These are phyloP conservation scores for Crithidia bombi DNA, from an alignment of 208 protist species.

Conservation along the genomic window DNA sequence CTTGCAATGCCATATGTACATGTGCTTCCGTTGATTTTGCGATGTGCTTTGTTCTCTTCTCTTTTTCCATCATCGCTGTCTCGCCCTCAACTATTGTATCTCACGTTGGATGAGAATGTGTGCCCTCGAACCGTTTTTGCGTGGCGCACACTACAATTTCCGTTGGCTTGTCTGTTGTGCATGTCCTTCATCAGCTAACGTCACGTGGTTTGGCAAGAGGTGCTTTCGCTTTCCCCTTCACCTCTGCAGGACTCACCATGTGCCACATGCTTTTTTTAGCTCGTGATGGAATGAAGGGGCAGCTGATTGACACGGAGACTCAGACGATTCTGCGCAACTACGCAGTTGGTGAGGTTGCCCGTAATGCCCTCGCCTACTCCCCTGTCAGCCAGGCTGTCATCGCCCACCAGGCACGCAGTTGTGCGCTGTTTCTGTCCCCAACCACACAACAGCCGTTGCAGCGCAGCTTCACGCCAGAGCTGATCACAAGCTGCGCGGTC, in stretches of 20 bases:
- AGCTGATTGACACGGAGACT: constrained; percentile 61
- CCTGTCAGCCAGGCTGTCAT: constrained; percentile 40
- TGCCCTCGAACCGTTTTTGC: too few relatives aligned
- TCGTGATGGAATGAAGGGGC: constrained; percentile 40
- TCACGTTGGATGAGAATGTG: too few relatives aligned
- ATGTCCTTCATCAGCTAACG: too few relatives aligned
- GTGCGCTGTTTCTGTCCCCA: constrained; percentile 63
- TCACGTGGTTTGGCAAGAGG: too few relatives aligned
- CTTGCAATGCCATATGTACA: too few relatives aligned
- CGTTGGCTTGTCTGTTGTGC: not conserved
- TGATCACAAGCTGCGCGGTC: constrained; percentile 52
- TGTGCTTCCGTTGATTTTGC: too few relatives aligned
- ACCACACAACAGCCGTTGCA: constrained; percentile 73
- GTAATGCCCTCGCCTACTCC: constrained; percentile 55
- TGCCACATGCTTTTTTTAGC: constrained; percentile 74
- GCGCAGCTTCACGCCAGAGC: constrained; percentile 72
- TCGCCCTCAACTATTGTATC: too few relatives aligned
- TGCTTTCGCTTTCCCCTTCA: too few relatives aligned
- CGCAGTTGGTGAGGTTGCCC: constrained; percentile 31
- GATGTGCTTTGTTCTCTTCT: too few relatives aligned
- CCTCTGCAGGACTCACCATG: too few relatives aligned
- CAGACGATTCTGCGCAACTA: constrained; percentile 63
- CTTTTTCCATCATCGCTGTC: not conserved
- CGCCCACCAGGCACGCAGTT: constrained; percentile 56
- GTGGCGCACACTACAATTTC: not conserved